These are phyloP conservation scores for Leptographium flavum DNA, from an alignment of 2,329 filamentous ascomycete species.

Conservation along the genomic window DNA sequence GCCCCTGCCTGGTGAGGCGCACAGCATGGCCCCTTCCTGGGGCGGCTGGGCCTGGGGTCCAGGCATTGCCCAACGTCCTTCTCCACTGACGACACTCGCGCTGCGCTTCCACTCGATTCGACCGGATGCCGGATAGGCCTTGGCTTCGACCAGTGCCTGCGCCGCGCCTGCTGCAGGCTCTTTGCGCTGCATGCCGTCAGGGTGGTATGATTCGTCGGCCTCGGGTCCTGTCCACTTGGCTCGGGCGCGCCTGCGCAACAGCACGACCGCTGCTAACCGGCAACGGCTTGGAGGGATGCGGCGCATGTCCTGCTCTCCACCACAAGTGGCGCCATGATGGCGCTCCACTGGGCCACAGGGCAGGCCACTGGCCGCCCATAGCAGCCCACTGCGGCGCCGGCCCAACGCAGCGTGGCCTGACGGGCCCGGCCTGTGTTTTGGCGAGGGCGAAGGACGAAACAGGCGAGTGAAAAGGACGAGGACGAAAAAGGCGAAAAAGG, in stretches of 20 bases:
- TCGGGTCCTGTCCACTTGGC: background rate
- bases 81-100: no score
- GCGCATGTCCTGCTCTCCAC: background rate
- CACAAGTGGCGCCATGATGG: background rate
- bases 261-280: background rate
- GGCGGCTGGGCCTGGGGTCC: no score
- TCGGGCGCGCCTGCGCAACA: background rate
- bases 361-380: background rate
- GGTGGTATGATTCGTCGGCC: slow-evolving; percentile 1
- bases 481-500: background rate
- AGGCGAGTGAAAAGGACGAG: background rate
- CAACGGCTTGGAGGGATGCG: background rate
- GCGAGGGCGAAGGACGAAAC: background rate
- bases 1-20: no score
- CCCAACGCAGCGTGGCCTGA: background rate
- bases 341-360: background rate
- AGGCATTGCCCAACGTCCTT: no score
- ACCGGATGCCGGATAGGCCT: background rate
- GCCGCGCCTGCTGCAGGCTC: background rate
- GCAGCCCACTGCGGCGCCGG: background rate
- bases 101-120: no score
- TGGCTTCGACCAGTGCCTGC: background rate
- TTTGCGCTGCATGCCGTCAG: background rate
- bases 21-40: no score
- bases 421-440: background rate